Percentiles rank a stretch among this genome's conserved stretches.
Evolutionary conservation across 331 rosid genomes (phyloP).

Genomic region (Acacia concinna): DNA sequence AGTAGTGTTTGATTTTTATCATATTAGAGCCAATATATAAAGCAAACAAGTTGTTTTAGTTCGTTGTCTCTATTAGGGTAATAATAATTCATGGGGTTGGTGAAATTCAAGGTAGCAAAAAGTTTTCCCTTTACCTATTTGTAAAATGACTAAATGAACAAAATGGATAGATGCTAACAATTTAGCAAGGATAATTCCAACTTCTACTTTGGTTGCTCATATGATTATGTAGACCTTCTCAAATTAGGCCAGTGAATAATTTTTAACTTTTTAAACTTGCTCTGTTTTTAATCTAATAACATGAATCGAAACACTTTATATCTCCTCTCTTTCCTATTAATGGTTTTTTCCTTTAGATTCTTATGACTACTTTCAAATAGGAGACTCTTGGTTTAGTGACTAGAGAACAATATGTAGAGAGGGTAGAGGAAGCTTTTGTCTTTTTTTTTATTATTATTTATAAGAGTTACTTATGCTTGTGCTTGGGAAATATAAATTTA

Average conservation of each 20-base stretch:
- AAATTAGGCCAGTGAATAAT: background rate
- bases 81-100: background rate
- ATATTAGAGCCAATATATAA: background rate
- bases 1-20: background rate
- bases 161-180: background rate
- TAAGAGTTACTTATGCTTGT: background rate
- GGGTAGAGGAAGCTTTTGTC: constrained; percentile 47
- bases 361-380: constrained; percentile 94
- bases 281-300: background rate
- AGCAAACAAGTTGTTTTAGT: background rate
- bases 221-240: background rate
- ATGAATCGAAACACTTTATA: no score
- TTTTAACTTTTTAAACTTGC: background rate
- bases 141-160: background rate
- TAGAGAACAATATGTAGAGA: constrained; percentile 90
- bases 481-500: background rate
- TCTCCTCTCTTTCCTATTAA: no score
- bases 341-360: constrained; percentile 61
- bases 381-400: constrained; percentile 97
- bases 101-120: background rate
- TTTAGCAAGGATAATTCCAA: background rate
- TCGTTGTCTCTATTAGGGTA: background rate
- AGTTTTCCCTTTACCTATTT: background rate
- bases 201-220: background rate
- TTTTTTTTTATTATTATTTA: background rate